These are phyloP conservation scores for Mucor saturninus DNA, from an alignment of 371 early-diverging fungal species.

Conservation along the genomic window DNA sequence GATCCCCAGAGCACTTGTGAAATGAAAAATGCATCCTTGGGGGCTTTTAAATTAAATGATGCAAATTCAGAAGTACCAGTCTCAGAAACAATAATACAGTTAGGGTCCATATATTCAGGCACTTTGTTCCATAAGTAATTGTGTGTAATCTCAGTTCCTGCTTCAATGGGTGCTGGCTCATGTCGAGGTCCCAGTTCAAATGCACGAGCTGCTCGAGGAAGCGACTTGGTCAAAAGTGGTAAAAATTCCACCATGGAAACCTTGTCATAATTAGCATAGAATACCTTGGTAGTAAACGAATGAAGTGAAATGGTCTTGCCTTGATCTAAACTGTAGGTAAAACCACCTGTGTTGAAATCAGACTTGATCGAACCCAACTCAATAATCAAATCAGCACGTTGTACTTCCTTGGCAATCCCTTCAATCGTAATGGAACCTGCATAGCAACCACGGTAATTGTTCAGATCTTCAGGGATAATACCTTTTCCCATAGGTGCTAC, in stretches of 20 bases:
- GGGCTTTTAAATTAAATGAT: constrained; percentile 42
- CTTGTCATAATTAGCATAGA: constrained; percentile 43
- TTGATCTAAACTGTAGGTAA: constrained; percentile 37
- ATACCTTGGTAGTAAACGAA: constrained; percentile 42
- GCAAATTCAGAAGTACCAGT: constrained; percentile 61
- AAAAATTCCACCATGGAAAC: constrained; percentile 46
- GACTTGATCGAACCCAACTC: constrained; percentile 52
- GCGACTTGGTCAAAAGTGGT: constrained; percentile 34
- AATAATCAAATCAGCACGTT: constrained; percentile 49
- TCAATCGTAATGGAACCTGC: constrained; percentile 39
- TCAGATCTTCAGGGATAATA: constrained; percentile 38
- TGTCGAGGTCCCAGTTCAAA: constrained; percentile 33
- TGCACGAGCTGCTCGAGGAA: constrained; percentile 31
- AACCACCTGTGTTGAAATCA: constrained; percentile 63
- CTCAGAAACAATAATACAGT: constrained; percentile 50
- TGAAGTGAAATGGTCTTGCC: constrained; percentile 49
- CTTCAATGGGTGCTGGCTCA: constrained; percentile 26
- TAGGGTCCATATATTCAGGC: constrained; percentile 35
- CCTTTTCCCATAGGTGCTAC: constrained; percentile 59
- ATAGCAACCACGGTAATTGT: constrained; percentile 49
- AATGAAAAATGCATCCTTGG: constrained; percentile 38
- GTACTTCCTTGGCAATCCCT: constrained; percentile 40
- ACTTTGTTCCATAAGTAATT: constrained; percentile 52
- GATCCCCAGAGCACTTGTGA: constrained; percentile 51
- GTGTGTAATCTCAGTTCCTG: constrained; percentile 39